Percentiles rank a stretch among this genome's conserved stretches.
Conservation (phyloP, 1,284 basidiomycete species). For the Coniferiporia weirii region DNA sequence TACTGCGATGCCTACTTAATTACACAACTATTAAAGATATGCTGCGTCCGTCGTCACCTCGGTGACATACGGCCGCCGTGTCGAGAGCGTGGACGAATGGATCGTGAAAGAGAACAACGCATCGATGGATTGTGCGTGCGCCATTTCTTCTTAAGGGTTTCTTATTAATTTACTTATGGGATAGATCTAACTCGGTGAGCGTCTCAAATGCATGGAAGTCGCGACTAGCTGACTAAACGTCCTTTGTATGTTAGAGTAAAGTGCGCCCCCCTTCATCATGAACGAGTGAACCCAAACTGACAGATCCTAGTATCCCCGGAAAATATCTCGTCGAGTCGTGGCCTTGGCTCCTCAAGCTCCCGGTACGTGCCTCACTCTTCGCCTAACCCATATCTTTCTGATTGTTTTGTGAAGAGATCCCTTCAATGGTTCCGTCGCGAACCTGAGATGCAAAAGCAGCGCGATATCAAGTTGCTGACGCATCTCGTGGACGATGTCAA, state of each 20-base stretch:
- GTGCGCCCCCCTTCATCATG: conserved; percentile 18
- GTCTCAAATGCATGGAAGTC: neutral
- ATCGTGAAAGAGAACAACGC: conserved; percentile 41
- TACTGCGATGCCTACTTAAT: neutral
- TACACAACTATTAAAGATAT: conserved; percentile 27
- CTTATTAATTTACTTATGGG: neutral
- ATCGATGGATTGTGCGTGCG: conserved; percentile 38
- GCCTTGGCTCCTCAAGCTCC: conserved; percentile 45
- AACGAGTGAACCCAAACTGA: neutral
- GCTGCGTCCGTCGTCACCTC: conserved; percentile 44
- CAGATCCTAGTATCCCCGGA: conserved; percentile 40
- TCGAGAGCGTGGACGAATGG: conserved; percentile 42
- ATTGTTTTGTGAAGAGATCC: conserved; percentile 22
- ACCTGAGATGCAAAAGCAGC: conserved; percentile 34
- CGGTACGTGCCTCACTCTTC: conserved; percentile 24
- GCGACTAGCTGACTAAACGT: neutral
- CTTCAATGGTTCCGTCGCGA: conserved; percentile 43
- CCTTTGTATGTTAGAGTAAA: conserved; percentile 29
- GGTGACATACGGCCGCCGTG: conserved; percentile 41
- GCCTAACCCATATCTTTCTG: neutral
- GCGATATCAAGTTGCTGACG: conserved; percentile 40
- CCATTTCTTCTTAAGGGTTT: conserved; percentile 5
- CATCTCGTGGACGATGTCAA: conserved; percentile 43
- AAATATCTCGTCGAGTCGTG: conserved; percentile 48
- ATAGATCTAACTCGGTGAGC: conserved; percentile 35